phyloP scores from a whole-genome alignment of 2,329 filamentous ascomycete genomes.

The Allantophomopsis lycopodina region DNA sequence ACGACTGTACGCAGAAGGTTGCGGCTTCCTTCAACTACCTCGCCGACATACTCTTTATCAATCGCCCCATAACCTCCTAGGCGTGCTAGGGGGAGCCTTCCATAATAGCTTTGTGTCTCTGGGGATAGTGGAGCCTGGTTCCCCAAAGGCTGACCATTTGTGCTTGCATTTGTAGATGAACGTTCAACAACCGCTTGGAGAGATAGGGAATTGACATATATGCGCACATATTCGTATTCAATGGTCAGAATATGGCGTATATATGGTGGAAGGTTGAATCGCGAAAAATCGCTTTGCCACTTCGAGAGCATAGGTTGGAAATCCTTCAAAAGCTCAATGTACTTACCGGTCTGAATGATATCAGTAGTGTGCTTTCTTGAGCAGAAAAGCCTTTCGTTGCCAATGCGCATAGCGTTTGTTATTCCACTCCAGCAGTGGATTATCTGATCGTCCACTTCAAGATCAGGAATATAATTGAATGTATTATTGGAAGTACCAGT shows the following conservation, averaged over 20 bases:
- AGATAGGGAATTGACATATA: constrained; percentile 89
- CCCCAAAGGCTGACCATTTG: constrained; percentile 21
- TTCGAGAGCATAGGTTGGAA: constrained; percentile 66
- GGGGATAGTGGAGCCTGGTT: constrained; percentile 34
- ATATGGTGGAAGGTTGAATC: constrained; percentile 53
- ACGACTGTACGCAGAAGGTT: constrained; percentile 68
- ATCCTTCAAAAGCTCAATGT: constrained; percentile 66
- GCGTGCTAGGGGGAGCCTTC: constrained; percentile 48
- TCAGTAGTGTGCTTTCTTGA: constrained; percentile 80
- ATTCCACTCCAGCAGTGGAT: constrained; percentile 90
- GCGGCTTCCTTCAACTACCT: constrained; percentile 66
- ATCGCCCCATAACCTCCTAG: constrained; percentile 49
- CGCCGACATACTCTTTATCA: constrained; percentile 60
- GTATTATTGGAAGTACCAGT: constrained; percentile 32
- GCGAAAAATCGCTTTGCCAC: constrained; percentile 74
- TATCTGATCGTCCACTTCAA: constrained; percentile 54
- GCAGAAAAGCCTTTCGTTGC: constrained; percentile 78
- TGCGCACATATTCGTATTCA: constrained; percentile 88
- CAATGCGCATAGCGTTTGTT: constrained; percentile 81
- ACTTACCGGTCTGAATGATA: constrained; percentile 75
- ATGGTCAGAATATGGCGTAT: constrained; percentile 72
- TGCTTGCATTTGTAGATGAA: constrained; percentile 62
- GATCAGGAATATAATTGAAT: constrained; percentile 53
- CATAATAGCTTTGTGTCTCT: constrained; percentile 50
- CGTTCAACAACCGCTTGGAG: constrained; percentile 91